Percentiles rank a stretch among this genome's conserved stretches.
phyloP scores from a whole-genome alignment of 352 stramenopile species.

The Globisporangium okanoganense region DNA sequence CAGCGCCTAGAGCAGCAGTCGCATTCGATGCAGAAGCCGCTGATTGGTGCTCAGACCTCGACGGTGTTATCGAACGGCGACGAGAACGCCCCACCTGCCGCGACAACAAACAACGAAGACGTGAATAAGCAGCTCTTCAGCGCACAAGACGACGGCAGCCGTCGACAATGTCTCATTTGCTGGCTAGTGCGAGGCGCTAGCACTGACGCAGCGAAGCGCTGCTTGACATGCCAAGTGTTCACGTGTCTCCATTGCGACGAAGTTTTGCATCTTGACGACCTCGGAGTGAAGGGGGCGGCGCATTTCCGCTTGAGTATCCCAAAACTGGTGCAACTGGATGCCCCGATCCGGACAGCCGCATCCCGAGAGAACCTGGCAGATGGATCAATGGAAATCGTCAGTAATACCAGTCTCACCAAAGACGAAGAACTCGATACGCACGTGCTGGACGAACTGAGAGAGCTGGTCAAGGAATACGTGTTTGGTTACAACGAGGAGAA shows the following conservation, averaged over 20 bases:
- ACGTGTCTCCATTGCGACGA: constrained; percentile 44
- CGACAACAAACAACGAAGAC: background rate
- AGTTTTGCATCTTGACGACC: constrained; percentile 52
- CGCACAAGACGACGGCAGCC: background rate
- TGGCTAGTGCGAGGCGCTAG: constrained; percentile 18
- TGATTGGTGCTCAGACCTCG: background rate
- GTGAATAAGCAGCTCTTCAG: too few relatives aligned
- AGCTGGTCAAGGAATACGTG: constrained; percentile 26
- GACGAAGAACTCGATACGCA: constrained; percentile 6
- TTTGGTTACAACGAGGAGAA: constrained; percentile 12
- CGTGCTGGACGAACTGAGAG: constrained; percentile 21
- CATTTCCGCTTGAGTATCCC: constrained; percentile 44
- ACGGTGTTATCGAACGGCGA: background rate
- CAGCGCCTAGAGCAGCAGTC: constrained; percentile 17
- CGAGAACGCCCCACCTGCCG: background rate
- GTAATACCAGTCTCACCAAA: background rate
- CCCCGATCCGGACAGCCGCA: too few relatives aligned
- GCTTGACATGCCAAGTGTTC: constrained; percentile 41
- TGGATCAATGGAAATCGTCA: background rate
- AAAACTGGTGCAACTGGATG: background rate
- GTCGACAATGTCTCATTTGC: constrained; percentile 29
- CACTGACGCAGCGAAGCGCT: constrained; percentile 26
- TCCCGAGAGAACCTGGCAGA: background rate
- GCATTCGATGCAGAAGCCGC: background rate
- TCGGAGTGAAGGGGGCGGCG: constrained; percentile 43